Base-by-base conservation (phyloP, 2,329 filamentous ascomycete genomes). In the Arthrobotrys megalospora region DNA sequence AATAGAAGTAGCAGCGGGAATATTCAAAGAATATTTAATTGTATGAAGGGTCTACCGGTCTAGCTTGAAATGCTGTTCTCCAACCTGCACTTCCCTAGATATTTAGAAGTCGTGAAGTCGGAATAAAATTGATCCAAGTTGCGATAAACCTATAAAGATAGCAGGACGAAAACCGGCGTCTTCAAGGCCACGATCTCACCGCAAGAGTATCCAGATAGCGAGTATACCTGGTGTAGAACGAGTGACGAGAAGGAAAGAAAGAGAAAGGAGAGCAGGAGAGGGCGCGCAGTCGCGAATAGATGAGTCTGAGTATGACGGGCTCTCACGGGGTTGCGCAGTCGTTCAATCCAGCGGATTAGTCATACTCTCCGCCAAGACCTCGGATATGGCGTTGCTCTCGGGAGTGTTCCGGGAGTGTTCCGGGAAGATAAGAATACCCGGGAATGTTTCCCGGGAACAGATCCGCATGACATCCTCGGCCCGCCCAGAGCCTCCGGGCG, bases 281-380 rank as follows among this genome's bases (percentile, higher is more conserved):
- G 16, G 24, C 65, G 68, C 68, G 68, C 12, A 6, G 50, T 21
- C 65, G 72, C 41, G 60, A 58, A 60, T 32, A 53, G 19, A 55
- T 64, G 62, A 78, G 53, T 72, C 32, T 16, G 32, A 43, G 28
- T 6, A 14, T 47, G 62, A 78, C 75, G 75, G 75, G 75, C 47
- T 45, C 53, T 78, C 75, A 78, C 75, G 75, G 67, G 67, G 62
- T 48, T 41, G 38, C 45, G 65, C 14, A 47, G 11, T 19, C 19
- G 8, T 60, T n/a, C 8, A 38, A n/a, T n/a, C n/a, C 24, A 24
- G 21, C 53, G 43, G 60, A 73, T 73, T 73, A 73, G 69, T 73
- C 69, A 73, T 66, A 52, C 55, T 19, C n/a, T 43, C 14, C n/a
- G 55, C 55, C 55, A 60, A 60, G 55, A 60, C 55, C 55, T 60